Percentiles rank a stretch among this genome's conserved stretches.
Evolutionary conservation across 2,329 filamentous ascomycete species (phyloP).

Genomic region (Pyrenophora tritici-repentis): DNA sequence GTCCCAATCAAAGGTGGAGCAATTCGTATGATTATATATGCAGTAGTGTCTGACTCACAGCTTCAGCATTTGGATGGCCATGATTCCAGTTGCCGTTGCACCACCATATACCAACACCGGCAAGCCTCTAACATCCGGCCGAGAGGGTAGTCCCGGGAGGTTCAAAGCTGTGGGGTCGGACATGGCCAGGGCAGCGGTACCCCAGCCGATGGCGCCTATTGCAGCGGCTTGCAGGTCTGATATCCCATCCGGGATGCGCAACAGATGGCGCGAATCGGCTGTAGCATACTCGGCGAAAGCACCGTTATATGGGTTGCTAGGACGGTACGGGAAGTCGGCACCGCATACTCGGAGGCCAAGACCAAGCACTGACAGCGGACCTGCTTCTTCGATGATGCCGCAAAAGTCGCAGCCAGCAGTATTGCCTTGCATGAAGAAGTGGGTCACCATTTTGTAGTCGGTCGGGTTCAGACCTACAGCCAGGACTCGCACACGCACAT

Average conservation of each 20-base stretch:
- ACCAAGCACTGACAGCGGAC: neutral
- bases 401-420: neutral
- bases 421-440: neutral
- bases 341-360: neutral
- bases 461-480: neutral
- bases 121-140: neutral
- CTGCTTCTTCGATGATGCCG: neutral
- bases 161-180: neutral
- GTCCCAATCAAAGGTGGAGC: too few species aligned
- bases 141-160: neutral
- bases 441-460: slow-evolving; percentile 1
- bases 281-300: neutral
- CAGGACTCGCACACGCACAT: neutral
- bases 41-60: neutral
- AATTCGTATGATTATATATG: too few species aligned
- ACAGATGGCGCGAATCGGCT: neutral
- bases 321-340: neutral
- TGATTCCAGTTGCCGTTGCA: neutral
- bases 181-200: neutral
- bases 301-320: neutral
- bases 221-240: neutral
- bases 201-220: neutral
- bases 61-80: neutral
- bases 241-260: neutral
- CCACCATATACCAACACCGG: neutral